Conservation (phyloP, 495 filamentous ascomycete species). For the Pyrenula aspistea region DNA sequence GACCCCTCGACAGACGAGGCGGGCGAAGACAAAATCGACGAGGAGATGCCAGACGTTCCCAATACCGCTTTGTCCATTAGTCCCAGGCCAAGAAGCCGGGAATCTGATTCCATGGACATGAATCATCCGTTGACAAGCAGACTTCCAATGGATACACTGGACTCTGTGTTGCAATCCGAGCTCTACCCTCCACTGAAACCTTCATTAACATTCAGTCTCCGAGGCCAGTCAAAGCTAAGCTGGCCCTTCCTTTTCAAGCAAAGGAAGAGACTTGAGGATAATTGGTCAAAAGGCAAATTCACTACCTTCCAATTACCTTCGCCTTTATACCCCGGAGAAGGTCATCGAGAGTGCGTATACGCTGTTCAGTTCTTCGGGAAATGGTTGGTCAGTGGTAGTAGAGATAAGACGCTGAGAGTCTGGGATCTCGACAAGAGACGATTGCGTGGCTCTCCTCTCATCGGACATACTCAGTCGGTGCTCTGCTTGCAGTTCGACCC, state of each 20-base stretch:
- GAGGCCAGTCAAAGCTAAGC: conserved; percentile 25
- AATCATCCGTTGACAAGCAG: not conserved
- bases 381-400: conserved; percentile 85
- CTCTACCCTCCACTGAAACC: conserved; percentile 16
- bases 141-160: not conserved
- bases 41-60: conserved; percentile 32
- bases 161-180: conserved; percentile 5
- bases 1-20: conserved; percentile 12
- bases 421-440: conserved; percentile 82
- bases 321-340: conserved; percentile 66
- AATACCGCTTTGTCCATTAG: not conserved
- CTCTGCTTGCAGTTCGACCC: conserved; percentile 95
- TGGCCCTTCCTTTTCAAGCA: conserved; percentile 76
- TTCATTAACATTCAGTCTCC: conserved; percentile 20
- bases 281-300: conserved; percentile 76
- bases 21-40: conserved; percentile 24
- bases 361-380: conserved; percentile 77
- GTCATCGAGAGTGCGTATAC: conserved; percentile 88
- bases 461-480: conserved; percentile 74
- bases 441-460: conserved; percentile 55
- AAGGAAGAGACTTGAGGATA: conserved; percentile 70
- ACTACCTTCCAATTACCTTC: conserved; percentile 85
- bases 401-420: conserved; percentile 76
- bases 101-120: not conserved
- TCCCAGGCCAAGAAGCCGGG: not conserved